Conservation (phyloP, 345 rosid species). For the Cardiospermum halicacabum region DNA sequence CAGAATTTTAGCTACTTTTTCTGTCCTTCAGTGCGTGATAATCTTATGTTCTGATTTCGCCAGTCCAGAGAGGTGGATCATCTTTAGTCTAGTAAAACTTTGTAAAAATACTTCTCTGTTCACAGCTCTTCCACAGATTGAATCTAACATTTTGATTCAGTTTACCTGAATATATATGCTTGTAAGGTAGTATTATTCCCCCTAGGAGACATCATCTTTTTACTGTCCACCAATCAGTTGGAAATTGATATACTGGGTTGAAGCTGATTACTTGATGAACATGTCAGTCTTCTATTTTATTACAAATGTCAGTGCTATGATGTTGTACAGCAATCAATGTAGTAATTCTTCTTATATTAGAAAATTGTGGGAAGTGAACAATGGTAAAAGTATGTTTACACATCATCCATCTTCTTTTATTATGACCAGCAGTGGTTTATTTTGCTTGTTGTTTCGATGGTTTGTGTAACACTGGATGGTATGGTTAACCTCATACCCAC, state of each 20-base stretch:
- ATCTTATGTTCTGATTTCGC: too few species aligned
- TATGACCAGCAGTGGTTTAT: too few species aligned
- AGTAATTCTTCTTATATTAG: neutral
- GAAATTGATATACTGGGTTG: neutral
- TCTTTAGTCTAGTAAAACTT: too few species aligned
- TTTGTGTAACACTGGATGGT: too few species aligned
- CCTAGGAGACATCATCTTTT: neutral
- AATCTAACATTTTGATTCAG: neutral
- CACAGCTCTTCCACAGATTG: neutral
- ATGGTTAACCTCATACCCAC: too few species aligned
- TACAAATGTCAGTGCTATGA: neutral
- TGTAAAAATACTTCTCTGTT: too few species aligned
- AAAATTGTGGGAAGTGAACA: neutral
- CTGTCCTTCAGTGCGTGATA: too few species aligned
- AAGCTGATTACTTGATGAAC: neutral
- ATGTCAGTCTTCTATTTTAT: neutral
- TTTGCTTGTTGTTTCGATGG: too few species aligned
- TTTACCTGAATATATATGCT: neutral
- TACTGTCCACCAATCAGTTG: neutral
- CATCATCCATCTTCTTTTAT: neutral
- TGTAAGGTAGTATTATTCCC: neutral
- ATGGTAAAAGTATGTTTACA: neutral
- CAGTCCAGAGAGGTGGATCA: too few species aligned
- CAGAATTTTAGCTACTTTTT: too few species aligned
- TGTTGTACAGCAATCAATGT: neutral